Evolutionary conservation across 2,329 filamentous ascomycete genomes (phyloP), one percentile per base, ranked within the genome.

Genomic region (Fusarium subglutinans): DNA sequence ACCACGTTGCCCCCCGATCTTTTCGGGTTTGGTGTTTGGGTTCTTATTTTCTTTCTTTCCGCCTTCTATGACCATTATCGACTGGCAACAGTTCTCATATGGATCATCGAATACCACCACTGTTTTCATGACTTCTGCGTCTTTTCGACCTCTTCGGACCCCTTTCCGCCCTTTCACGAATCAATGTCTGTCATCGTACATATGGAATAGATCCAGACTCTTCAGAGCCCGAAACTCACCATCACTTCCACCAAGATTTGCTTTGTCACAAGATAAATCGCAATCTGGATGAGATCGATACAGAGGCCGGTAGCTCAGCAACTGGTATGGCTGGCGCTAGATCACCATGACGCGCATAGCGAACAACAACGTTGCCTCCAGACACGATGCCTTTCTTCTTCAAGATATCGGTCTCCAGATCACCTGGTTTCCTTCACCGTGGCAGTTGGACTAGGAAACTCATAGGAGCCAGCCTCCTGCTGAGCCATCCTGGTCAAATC

Each of bases 391-490:
- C 22, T 60, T 68, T 41, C 70, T 70, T 8, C 48, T 78, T 12
- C 71, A 72, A 17, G 18, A 28, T 11, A 65, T 78, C 65, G 59
- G 68, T 43, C 43, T 45, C 3, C 57, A 24, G 3, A 72, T 73
- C 60, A 26, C 59, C 44, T 5, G 50, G 20, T 17, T 63, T 54
- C 66, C 14, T 66, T 83, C 8, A 82, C 79, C 2, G 72, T 84
- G 5, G 71, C 84, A 6, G 70, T 82, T 14, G 84, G 84, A 2
- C 81, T 81, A 3, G 80, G 84, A 3, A 78, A 73, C 2, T 79
- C 74, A 18, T 79, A 80, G 80, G 3, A 82, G 86, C 65, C 82
- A 82, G 0, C 82, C 82, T 67, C 84, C 1, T 79, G 80, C 60
- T 83, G 82, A 30, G 81, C 80, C 1, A 75, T 87, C 0, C 68